Evolutionary conservation across 768 basidiomycete genomes (phyloP), one percentile per base, ranked within the genome.

Genomic region (Trametes elegans): DNA sequence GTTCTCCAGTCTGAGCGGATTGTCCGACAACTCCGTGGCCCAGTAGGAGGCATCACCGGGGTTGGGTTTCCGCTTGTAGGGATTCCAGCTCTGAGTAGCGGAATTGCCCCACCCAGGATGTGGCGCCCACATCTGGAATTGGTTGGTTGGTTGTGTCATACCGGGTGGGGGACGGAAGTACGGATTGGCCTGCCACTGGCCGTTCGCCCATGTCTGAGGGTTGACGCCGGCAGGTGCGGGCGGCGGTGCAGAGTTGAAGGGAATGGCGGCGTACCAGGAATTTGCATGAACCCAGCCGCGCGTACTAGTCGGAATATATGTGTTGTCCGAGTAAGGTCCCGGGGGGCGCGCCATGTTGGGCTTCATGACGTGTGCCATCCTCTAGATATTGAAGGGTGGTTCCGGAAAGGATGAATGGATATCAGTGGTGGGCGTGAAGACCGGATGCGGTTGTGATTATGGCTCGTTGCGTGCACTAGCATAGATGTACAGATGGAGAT

Each of bases 21-120:
- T 90, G 44, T 84, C 75, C 1, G 72, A 63, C 24, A 90, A 67
- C 62, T 77, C 67, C 3, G 79, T 80, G 3, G 78, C 76, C 66
- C 85, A 80, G 67, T 90, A 90, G 53, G 81, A 83, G 2, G 80
- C 79, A 60, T 84, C 84, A 5, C 85, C 81, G 0, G 78, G 77
- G 38, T 76, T 81, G n/a, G 81, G 77, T 10, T 74, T 63, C 18
- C 83, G 81, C 65, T 88, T 88, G 73, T 81, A 82, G 0, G 88
- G 88, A 53, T 87, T 84, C 58, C 68, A 74, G 36, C 68, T 58
- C 65, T 52, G 66, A 1, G 70, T 68, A 21, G 63, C 59, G 7
- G 55, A 57, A 19, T 43, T 42, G 3, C 58, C 62, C 68, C 65
- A 68, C 40, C 62, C 59, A n/a, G 66, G 65, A 57, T 66, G 66